Conservation (phyloP, 192 early-diverging fungal genomes). For the Podila epigama region DNA sequence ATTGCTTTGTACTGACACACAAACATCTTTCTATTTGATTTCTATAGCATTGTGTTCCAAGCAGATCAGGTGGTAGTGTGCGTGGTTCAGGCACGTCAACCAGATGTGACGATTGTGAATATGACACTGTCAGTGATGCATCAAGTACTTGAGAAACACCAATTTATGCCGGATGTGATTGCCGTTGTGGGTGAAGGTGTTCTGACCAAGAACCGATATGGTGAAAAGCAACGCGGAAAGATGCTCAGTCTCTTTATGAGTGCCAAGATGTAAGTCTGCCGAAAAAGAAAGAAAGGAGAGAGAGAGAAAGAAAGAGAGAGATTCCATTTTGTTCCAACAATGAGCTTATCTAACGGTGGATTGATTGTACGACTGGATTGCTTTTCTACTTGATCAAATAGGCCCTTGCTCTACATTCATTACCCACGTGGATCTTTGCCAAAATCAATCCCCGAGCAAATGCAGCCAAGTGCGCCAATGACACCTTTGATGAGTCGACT, state of each 20-base stretch:
- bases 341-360: too few species aligned
- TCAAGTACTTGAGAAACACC: constrained; percentile 74
- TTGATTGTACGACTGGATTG: too few species aligned
- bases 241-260: constrained; percentile 51
- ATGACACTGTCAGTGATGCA: constrained; percentile 67
- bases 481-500: constrained; percentile 25
- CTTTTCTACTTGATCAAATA: not conserved
- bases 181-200: constrained; percentile 63
- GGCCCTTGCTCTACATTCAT: constrained; percentile 43
- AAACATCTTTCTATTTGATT: not conserved
- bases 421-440: constrained; percentile 42
- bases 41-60: constrained; percentile 51
- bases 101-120: constrained; percentile 53
- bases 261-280: constrained; percentile 46
- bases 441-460: constrained; percentile 40
- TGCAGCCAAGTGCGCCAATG: constrained; percentile 33
- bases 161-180: constrained; percentile 75
- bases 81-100: constrained; percentile 38
- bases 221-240: constrained; percentile 69
- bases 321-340: too few species aligned
- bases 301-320: too few species aligned
- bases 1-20: not conserved
- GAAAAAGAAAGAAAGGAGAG: too few species aligned
- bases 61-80: constrained; percentile 50
- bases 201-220: constrained; percentile 68